Base-by-base conservation (phyloP, 192 early-diverging fungal species). In the Linnemannia elongata region DNA sequence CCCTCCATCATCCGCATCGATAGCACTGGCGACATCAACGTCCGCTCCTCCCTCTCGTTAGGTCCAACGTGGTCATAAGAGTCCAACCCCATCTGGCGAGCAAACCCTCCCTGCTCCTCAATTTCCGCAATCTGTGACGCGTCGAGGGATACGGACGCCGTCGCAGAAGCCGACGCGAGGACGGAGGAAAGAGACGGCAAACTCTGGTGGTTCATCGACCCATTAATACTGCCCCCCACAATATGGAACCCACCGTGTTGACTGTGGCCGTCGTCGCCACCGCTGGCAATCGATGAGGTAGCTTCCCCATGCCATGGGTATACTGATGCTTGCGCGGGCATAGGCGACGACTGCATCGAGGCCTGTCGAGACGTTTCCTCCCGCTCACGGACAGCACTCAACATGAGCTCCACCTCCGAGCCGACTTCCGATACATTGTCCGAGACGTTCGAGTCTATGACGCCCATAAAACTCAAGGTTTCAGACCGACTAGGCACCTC, bases 341-440 rank as follows among this genome's bases (percentile, higher is more conserved):
- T 30, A 17, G 82, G 82, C 38, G 76, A 77, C 4, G 55, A 68
- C 7, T 77, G 55, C 27, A 52, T 57, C 35, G 85, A 87, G 6
- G 63, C 66, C 38, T 86, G 84, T 27, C 60, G 45, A 24, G 84
- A 80, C 0, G 22, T 35, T 41, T 72, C 80, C 39, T 87, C 79
- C 6, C 85, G 85, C 38, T 81, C 80, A 72, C 80, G 75, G 22
- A 87, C 44, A 5, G 85, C 85, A 44, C 79, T 81, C 57, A 87
- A 54, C 55, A 87, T 81, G 66, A 81, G 22, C 68, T 76, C 85
- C 4, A 87, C 85, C n/a, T 87, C 85, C 0, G 85, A 87, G 33
- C 85, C 85, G 41, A 87, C 85, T 33, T 87, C 85, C 1, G 85
- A 87, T 0, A 76, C 49, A 8, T 72, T 71, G 24, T 78, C 77